A percentile compares a stretch with the other conserved stretches of the same genome.
Conservation (phyloP, 306 rosid genomes). For the Hippophae tibetana region DNA sequence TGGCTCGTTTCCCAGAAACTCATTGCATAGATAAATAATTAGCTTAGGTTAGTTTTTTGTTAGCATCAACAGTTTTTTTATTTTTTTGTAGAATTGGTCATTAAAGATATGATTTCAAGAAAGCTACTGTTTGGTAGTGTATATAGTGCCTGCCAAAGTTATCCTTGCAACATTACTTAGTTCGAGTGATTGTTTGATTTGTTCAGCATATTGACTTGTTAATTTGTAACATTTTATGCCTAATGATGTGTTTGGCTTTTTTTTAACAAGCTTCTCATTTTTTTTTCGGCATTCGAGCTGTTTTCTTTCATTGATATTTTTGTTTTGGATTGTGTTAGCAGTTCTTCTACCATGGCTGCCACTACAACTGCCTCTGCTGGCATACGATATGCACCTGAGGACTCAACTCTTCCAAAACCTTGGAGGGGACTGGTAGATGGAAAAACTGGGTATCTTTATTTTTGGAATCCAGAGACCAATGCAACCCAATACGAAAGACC, state of each 20-base stretch:
- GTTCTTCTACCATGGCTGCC: slow-evolving; percentile 66
- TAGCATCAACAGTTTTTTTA: too few species aligned
- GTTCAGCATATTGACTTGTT: too few species aligned
- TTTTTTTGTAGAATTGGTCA: too few species aligned
- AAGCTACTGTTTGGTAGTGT: too few species aligned
- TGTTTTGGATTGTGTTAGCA: slow-evolving; percentile 24
- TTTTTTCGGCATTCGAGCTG: too few species aligned
- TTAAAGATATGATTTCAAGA: too few species aligned
- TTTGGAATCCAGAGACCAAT: slow-evolving; percentile 98
- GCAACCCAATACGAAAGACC: slow-evolving; percentile 95
- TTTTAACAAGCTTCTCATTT: too few species aligned
- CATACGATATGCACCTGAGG: slow-evolving; percentile 90
- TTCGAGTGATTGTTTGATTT: not conserved
- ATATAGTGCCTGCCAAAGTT: not conserved
- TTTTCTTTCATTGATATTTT: not conserved
- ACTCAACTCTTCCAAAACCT: slow-evolving; percentile 91
- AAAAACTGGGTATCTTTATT: slow-evolving; percentile 94
- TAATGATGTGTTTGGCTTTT: too few species aligned
- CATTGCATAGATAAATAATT: too few species aligned
- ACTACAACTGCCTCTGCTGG: slow-evolving; percentile 68
- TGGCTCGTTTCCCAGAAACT: too few species aligned
- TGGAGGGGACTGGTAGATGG: slow-evolving; percentile 98
- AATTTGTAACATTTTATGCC: not conserved
- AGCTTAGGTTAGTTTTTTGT: too few species aligned
- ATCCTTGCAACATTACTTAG: not conserved